These are phyloP conservation scores for Desmodesmus armatus DNA, from an alignment of 139 green algal genomes.

Conservation along the genomic window DNA sequence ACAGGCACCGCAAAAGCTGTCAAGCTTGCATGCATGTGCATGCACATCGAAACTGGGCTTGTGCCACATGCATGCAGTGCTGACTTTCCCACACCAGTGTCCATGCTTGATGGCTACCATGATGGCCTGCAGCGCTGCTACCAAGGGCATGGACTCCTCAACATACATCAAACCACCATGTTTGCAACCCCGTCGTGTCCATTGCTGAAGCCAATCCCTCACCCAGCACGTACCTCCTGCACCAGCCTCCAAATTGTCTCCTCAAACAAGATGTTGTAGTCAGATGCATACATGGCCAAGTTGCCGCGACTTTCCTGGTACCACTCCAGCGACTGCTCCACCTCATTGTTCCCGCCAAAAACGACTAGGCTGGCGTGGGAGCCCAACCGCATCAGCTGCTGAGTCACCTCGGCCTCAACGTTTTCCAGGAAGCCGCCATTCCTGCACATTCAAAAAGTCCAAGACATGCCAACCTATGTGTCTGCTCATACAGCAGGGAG, in stretches of 20 bases:
- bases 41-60: background rate
- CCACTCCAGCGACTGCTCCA: conserved; percentile 48
- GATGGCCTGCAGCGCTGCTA: no score
- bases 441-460: no score
- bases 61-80: background rate
- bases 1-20: no score
- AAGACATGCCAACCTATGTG: no score
- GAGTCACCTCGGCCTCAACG: conserved; percentile 54
- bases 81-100: no score
- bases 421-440: conserved; percentile 28
- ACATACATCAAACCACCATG: no score
- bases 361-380: conserved; percentile 75
- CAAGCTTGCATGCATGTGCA: no score
- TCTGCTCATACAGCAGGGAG: no score
- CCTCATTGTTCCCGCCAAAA: conserved; percentile 82
- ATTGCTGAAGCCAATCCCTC: no score
- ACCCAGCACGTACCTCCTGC: conserved; percentile 15
- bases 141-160: no score
- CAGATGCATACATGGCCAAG: conserved; percentile 64
- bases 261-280: conserved; percentile 74
- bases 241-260: conserved; percentile 52
- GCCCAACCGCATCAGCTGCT: conserved; percentile 71
- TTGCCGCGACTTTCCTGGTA: conserved; percentile 47
- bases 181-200: no score
- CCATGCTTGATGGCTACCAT: no score